phyloP scores from a whole-genome alignment of 371 early-diverging fungal genomes.

The Chytridium lagenaria region DNA sequence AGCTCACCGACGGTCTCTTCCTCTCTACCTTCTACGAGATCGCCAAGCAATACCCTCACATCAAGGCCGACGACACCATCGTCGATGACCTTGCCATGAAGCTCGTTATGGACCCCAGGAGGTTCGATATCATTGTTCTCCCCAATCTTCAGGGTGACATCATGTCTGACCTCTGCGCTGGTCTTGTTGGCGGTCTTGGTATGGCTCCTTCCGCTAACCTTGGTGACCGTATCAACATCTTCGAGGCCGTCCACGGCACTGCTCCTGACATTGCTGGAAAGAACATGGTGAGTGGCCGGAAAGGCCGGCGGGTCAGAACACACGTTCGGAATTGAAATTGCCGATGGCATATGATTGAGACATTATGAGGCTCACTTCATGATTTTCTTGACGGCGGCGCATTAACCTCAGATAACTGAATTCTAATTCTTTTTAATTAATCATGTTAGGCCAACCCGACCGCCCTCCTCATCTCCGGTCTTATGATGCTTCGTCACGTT shows the following conservation, averaged over 20 bases:
- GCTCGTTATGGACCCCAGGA: constrained; percentile 85
- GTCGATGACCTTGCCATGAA: constrained; percentile 51
- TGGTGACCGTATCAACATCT: constrained; percentile 91
- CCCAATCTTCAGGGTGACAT: constrained; percentile 63
- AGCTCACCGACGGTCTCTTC: constrained; percentile 87
- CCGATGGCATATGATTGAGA: too few species aligned
- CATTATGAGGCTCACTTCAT: too few species aligned
- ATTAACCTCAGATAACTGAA: background rate
- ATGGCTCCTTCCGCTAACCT: constrained; percentile 88
- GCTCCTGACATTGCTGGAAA: constrained; percentile 95
- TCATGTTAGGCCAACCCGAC: constrained; percentile 82
- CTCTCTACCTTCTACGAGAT: constrained; percentile 88
- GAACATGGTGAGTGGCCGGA: constrained; percentile 48
- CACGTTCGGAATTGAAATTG: too few species aligned
- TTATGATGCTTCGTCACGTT: constrained; percentile 97
- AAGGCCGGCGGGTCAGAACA: too few species aligned
- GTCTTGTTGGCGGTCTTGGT: constrained; percentile 94
- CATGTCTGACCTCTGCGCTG: constrained; percentile 82
- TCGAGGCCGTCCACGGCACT: constrained; percentile 94
- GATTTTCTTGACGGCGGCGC: too few species aligned
- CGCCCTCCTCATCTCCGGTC: constrained; percentile 85
- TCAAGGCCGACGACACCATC: constrained; percentile 81
- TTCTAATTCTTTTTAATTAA: background rate
- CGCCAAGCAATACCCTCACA: constrained; percentile 84
- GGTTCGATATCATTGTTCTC: constrained; percentile 93